Evolutionary conservation across 805 yeast genomes (phyloP), one percentile per base, ranked within the genome.

Genomic region (Ogataea degrootiae): DNA sequence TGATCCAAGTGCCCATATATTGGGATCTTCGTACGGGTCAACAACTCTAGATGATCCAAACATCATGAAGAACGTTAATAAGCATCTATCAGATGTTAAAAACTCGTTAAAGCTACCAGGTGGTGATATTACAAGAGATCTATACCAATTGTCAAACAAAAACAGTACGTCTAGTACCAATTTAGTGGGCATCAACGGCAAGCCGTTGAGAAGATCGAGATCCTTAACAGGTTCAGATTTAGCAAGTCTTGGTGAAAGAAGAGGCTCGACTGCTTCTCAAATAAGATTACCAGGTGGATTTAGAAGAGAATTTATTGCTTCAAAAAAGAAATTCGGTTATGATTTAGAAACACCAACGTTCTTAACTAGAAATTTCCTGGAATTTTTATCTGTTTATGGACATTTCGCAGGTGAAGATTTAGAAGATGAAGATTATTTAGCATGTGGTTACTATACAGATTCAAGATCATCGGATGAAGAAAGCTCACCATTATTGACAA

Each of bases 371-470:
- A 87, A 86, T 63, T 87, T 87, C 53, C 71, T 86, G 55, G 94
- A 87, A 62, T 87, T 87, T 59, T 69, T 87, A 41, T 82, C 86
- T 52, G 74, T 87, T 7, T 87, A 87, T 64, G 95, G 95, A 6
- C 92, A 87, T 69, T 87, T 87, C 66, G 94, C 94, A 2, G 95
- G 95, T 61, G 94, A 86, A 65, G 79, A 82, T 37, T 73, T 86
- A 45, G 92, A 85, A 57, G 85, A 81, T 58, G 83, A 77, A 46
- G 90, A 82, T 58, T 77, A 49, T 56, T 71, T 68, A 61, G 77
- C 79, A 1, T 78, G 82, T 52, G 77, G 73, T 50, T 77, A 73
- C 52, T 55, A 54, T 15, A 56, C 45, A 14, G 22, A 26, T 16
- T n/a, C 16, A 16, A 22, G 23, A 21, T 19, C 31, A 16, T 43